Percentiles rank a stretch among this genome's conserved stretches.
Conservation (phyloP, 2,329 filamentous ascomycete species). For the Diplodia sapinea region DNA sequence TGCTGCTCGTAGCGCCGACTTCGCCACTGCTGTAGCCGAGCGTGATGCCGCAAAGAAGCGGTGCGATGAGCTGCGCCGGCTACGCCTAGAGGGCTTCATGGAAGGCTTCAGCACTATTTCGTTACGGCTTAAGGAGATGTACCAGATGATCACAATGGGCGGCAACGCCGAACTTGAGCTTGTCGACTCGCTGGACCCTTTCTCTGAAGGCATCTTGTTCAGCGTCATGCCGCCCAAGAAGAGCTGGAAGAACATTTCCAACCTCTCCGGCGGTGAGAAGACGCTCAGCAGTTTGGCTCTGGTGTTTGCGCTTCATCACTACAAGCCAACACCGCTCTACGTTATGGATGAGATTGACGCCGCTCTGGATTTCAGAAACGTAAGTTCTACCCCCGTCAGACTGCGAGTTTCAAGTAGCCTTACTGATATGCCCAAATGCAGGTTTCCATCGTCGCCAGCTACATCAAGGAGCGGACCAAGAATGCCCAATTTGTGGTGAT, state of each 20-base stretch:
- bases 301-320: constrained; percentile 98
- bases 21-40: constrained; percentile 75
- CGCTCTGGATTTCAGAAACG: constrained; percentile 95
- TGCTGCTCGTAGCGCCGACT: constrained; percentile 78
- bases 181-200: constrained; percentile 93
- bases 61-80: constrained; percentile 86
- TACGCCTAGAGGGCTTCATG: constrained; percentile 97
- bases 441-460: constrained; percentile 97
- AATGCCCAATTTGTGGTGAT: constrained; percentile 84
- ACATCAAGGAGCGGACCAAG: constrained; percentile 99
- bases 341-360: constrained; percentile 99
- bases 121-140: constrained; percentile 97
- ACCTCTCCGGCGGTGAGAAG: constrained; percentile 95
- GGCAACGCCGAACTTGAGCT: constrained; percentile 97
- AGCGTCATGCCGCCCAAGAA: constrained; percentile 99
- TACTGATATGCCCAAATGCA: constrained; percentile 45
- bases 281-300: constrained; percentile 89
- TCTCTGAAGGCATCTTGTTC: constrained; percentile 95
- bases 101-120: constrained; percentile 95
- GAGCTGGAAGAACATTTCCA: constrained; percentile 99
- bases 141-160: constrained; percentile 99
- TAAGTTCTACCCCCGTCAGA: constrained; percentile 58
- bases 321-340: constrained; percentile 95
- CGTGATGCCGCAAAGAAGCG: constrained; percentile 90
- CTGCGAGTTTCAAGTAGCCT: constrained; percentile 3